A percentile compares a stretch with the other conserved stretches of the same genome.
Conservation (phyloP, 2,329 filamentous ascomycete species). For the Magnaporthiopsis incrustans region DNA sequence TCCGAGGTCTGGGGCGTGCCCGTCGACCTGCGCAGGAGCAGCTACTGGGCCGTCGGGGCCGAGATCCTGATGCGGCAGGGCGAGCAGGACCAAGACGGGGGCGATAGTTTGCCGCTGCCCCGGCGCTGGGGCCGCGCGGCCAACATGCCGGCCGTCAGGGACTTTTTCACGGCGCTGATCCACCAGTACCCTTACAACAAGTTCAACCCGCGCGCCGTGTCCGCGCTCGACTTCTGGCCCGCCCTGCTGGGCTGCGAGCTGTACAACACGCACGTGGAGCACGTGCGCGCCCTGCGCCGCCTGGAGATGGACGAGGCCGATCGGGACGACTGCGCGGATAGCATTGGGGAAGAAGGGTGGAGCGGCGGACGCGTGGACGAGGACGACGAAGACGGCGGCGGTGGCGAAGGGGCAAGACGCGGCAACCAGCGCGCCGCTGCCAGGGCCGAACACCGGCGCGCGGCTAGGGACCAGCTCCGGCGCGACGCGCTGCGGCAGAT, state of each 20-base stretch:
- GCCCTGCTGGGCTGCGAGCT: constrained; percentile 76
- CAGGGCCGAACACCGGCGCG: constrained; percentile 16
- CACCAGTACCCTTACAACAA: constrained; percentile 67
- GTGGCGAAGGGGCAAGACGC: constrained; percentile 7
- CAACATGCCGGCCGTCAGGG: constrained; percentile 36
- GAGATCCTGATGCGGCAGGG: constrained; percentile 68
- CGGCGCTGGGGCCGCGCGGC: constrained; percentile 34
- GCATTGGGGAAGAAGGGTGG: constrained; percentile 13
- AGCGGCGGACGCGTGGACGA: constrained; percentile 22
- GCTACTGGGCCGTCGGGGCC: constrained; percentile 75
- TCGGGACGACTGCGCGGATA: constrained; percentile 20
- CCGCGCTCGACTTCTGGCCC: constrained; percentile 70
- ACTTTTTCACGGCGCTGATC: constrained; percentile 72
- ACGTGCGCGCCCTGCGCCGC: constrained; percentile 33
- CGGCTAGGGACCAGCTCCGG: constrained; percentile 32
- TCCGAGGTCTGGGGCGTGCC: constrained; percentile 38
- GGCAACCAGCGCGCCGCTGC: constrained; percentile 2
- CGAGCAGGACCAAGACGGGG: constrained; percentile 14
- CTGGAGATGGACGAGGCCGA: constrained; percentile 23
- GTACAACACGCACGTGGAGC: constrained; percentile 61
- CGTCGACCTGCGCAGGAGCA: constrained; percentile 61
- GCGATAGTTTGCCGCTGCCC: neutral
- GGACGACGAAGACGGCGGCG: constrained; percentile 12
- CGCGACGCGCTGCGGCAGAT: constrained; percentile 49
- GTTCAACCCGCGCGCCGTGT: constrained; percentile 48